Evolutionary conservation across 495 filamentous ascomycete genomes (phyloP), one percentile per base, ranked within the genome.

Genomic region (Xylaria acuta): DNA sequence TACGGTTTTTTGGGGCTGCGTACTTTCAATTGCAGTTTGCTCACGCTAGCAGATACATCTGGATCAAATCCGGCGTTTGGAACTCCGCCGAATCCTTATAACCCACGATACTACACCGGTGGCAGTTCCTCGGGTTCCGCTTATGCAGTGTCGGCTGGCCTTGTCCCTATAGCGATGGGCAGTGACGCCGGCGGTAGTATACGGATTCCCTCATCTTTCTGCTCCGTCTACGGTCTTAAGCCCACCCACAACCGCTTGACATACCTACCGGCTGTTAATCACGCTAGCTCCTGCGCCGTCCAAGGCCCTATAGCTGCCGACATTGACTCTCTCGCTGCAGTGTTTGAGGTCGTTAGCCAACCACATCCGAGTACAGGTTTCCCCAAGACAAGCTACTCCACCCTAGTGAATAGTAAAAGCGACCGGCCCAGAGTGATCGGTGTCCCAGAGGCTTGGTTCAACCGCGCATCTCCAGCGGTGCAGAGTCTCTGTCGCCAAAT

Each of bases 221-320:
- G 94, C 78, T 93, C 93, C 41, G 81, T 95, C 41, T 96, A 90
- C 81, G 94, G 94, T 4, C 87, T 97, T 38, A 97, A 97, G 75
- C 89, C 94, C 0, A 90, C 88, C 12, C 93, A 95, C 75, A 86
- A 89, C 59, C 89, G 94, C 18, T 80, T 96, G 12, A 93, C 91
- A 43, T 83, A 81, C 41, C 79, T 80, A 0, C 93, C 93, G 1
- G 88, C 90, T 0, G 77, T 84, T 14, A 88, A 87, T 63, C 86
- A 90, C 47, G 89, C 86, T 43, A 80, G 85, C 18, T 90, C 86
- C 3, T 90, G 89, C 18, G 88, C 84, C 25, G 92, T 93, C 0
- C 76, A 86, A 18, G 94, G 94, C 0, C 94, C 94, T 14, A 86
- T 97, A 62, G 92, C 93, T 4, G 81, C 87, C 45, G 93, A 86